Conservation (phyloP, 176 grass and related monocot species). For the Bothriochloa decipiens region DNA sequence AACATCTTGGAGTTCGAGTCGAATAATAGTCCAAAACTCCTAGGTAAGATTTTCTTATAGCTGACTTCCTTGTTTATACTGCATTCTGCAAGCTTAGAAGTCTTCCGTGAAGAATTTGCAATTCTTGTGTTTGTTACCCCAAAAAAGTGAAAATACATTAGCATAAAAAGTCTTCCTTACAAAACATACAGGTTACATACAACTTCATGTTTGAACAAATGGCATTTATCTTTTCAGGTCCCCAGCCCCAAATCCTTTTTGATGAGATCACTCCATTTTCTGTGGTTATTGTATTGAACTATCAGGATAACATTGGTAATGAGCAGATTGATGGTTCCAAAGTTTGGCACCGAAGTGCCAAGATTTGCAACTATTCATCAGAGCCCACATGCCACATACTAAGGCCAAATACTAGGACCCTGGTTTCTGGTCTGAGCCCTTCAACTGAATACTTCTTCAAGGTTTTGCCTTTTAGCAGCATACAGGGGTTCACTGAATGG, state of each 20-base stretch:
- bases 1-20: conserved; percentile 38
- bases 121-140: not conserved
- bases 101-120: not conserved
- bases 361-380: conserved; percentile 51
- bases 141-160: not conserved
- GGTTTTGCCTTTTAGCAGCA: conserved; percentile 67
- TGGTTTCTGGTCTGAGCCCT: conserved; percentile 70
- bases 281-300: conserved; percentile 60
- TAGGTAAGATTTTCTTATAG: conserved; percentile 49
- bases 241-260: conserved; percentile 60
- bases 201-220: conserved; percentile 37
- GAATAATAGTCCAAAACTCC: conserved; percentile 29
- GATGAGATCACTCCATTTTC: conserved; percentile 67
- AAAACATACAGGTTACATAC: not conserved
- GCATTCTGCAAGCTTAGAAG: conserved; percentile 4
- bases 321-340: conserved; percentile 67
- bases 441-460: conserved; percentile 80
- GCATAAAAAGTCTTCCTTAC: not conserved
- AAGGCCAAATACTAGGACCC: conserved; percentile 58
- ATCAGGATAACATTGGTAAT: conserved; percentile 52
- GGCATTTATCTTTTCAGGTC: conserved; percentile 50
- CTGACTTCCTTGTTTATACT: conserved; percentile 1
- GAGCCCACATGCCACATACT: conserved; percentile 69
- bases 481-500: conserved; percentile 50
- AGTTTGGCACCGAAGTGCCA: conserved; percentile 68